phyloP scores from a whole-genome alignment of 2,329 filamentous ascomycete species.

The Fusarium sp. region DNA sequence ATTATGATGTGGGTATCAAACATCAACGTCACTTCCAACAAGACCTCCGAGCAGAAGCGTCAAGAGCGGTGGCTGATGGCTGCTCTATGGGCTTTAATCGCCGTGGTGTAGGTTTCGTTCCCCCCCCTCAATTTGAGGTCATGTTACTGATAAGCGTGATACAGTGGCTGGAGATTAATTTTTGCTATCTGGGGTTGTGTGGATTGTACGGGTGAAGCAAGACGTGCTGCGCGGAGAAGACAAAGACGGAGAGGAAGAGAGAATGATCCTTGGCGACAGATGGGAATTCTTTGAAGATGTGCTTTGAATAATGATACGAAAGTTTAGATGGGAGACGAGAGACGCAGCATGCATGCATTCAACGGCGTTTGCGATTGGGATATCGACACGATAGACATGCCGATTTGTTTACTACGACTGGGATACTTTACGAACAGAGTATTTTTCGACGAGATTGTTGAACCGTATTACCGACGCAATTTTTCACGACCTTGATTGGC shows the following conservation, averaged over 20 bases:
- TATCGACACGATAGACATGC: conserved; percentile 1
- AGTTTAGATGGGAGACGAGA: not conserved
- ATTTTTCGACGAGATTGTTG: not conserved
- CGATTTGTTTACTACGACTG: not conserved
- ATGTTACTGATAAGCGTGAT: conserved; percentile 5
- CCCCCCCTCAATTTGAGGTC: not conserved
- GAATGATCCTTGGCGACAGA: conserved; percentile 41
- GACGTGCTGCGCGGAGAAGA: conserved; percentile 34
- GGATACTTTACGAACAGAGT: not conserved
- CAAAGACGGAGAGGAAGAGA: conserved; percentile 25
- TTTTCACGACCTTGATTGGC: not conserved
- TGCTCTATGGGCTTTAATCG: conserved; percentile 41
- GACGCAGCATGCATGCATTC: conserved; percentile 14
- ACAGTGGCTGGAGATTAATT: conserved; percentile 46
- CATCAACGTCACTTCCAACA: conserved; percentile 34
- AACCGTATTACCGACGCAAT: not conserved
- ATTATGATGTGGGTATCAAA: conserved; percentile 52
- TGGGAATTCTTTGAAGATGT: conserved; percentile 33
- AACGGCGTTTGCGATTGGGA: conserved; percentile 16
- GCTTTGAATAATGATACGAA: conserved; percentile 15
- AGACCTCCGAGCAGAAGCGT: conserved; percentile 15
- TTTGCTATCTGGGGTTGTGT: conserved; percentile 49
- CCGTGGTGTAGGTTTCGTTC: conserved; percentile 44
- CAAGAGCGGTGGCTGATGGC: conserved; percentile 40
- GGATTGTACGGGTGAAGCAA: conserved; percentile 45